Evolutionary conservation across 129 eudicot genomes (phyloP).

Genomic region (Saposhnikovia divaricata): DNA sequence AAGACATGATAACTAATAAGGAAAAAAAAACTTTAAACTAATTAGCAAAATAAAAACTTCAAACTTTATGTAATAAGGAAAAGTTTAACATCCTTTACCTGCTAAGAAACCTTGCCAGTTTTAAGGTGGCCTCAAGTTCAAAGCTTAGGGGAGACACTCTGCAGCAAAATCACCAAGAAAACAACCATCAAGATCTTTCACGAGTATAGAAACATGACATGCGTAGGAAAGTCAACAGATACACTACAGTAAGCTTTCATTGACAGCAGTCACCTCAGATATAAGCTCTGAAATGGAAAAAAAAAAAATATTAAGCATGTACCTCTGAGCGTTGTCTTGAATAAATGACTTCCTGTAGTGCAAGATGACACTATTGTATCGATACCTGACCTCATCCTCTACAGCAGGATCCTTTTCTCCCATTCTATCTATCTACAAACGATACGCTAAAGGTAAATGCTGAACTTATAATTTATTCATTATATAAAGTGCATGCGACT

Average conservation of each 20-base stretch:
- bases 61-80: neutral
- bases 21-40: neutral
- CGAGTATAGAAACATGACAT: neutral
- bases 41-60: neutral
- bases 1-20: neutral
- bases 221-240: neutral
- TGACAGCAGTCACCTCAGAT: neutral
- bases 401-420: constrained; percentile 73
- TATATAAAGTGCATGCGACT: neutral
- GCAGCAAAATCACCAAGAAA: constrained; percentile 22
- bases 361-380: constrained; percentile 74
- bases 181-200: neutral
- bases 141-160: constrained; percentile 98
- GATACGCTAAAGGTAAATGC: constrained; percentile 9
- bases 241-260: neutral
- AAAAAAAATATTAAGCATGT: neutral
- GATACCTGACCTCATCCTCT: constrained; percentile 94
- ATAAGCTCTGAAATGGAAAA: neutral
- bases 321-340: constrained; percentile 97
- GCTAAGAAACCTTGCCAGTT: constrained; percentile 90
- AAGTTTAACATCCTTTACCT: constrained; percentile 43
- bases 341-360: constrained; percentile 91
- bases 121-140: constrained; percentile 97
- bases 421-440: constrained; percentile 65
- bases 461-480: neutral